These are phyloP conservation scores for Rhizoclosmatium sp. DNA, from an alignment of 192 early-diverging fungal species.

Conservation along the genomic window DNA sequence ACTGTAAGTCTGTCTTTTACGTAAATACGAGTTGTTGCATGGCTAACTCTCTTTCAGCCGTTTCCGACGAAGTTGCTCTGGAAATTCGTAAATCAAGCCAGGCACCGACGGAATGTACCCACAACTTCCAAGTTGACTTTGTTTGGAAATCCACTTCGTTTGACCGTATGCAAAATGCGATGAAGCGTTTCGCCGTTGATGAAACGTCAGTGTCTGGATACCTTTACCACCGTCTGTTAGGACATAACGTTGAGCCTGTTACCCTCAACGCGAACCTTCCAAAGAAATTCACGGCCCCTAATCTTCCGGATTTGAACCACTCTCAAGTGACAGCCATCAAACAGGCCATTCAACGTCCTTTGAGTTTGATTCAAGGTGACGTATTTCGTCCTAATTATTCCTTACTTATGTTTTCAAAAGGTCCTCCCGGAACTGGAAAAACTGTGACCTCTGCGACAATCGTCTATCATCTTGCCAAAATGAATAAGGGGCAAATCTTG, in stretches of 20 bases:
- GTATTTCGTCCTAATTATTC: too few species aligned
- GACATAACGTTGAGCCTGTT: conserved; percentile 93
- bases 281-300: conserved; percentile 89
- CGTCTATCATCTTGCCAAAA: conserved; percentile 95
- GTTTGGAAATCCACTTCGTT: conserved; percentile 99
- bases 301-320: conserved; percentile 94
- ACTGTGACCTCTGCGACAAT: conserved; percentile 97
- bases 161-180: conserved; percentile 94
- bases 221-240: conserved; percentile 92
- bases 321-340: conserved; percentile 97
- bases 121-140: conserved; percentile 95
- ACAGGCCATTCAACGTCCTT: conserved; percentile 87
- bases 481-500: conserved; percentile 87
- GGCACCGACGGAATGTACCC: conserved; percentile 80
- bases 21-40: background rate
- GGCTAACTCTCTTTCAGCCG: conserved; percentile 50
- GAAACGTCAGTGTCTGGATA: conserved; percentile 93
- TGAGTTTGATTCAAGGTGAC: conserved; percentile 90
- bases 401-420: too few species aligned
- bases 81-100: conserved; percentile 78
- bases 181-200: conserved; percentile 97
- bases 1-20: conserved; percentile 67
- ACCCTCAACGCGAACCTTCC: conserved; percentile 82
- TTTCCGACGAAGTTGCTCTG: conserved; percentile 94
- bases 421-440: conserved; percentile 91